Conservation (phyloP, 768 basidiomycete genomes). For the Hebeloma cylindrosporum region DNA sequence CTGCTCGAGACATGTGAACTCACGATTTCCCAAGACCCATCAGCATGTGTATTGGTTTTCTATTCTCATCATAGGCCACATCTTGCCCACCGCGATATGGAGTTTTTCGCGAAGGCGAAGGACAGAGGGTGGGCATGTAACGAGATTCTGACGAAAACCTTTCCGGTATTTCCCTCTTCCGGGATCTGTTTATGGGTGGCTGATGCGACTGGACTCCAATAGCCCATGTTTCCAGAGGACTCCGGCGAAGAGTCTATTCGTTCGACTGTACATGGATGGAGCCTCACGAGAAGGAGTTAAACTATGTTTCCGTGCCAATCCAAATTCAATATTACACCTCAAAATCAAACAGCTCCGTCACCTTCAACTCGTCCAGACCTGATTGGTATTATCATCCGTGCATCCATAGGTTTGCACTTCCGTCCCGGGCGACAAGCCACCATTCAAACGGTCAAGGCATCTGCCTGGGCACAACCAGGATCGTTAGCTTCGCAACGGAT, state of each 20-base stretch:
- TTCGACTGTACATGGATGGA: slow-evolving; percentile 86
- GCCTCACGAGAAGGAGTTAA: slow-evolving; percentile 47
- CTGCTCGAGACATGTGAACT: slow-evolving; percentile 72
- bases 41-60: slow-evolving; percentile 65
- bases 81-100: slow-evolving; percentile 77
- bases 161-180: slow-evolving; percentile 46
- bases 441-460: too few species aligned
- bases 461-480: too few species aligned
- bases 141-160: slow-evolving; percentile 61
- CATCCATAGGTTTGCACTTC: too few species aligned
- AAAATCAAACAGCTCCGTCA: too few species aligned
- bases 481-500: too few species aligned
- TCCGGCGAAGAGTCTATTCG: slow-evolving; percentile 74
- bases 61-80: slow-evolving; percentile 89
- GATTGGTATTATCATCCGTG: too few species aligned
- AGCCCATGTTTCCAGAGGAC: slow-evolving; percentile 94
- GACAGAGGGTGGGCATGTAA: slow-evolving; percentile 71
- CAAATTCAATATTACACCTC: too few species aligned
- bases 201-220: not conserved
- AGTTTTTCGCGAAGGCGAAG: slow-evolving; percentile 71
- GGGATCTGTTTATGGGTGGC: too few species aligned
- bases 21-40: slow-evolving; percentile 3
- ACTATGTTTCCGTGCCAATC: too few species aligned
- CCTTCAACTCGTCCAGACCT: too few species aligned
- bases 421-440: too few species aligned